Conservation (phyloP, 495 filamentous ascomycete species). For the Tuber calosporum region DNA sequence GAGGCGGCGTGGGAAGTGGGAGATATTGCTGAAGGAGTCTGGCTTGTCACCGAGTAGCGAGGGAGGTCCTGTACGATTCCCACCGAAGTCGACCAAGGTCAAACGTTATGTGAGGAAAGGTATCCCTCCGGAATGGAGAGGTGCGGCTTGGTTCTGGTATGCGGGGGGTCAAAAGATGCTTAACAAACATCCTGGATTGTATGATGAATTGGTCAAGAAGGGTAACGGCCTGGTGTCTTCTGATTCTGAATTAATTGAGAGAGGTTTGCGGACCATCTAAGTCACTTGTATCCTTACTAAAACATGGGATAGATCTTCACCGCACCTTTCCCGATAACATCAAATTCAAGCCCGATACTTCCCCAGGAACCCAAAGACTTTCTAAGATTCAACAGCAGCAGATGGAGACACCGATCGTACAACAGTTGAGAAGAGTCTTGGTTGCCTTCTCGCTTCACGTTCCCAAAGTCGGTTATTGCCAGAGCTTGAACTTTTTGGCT, state of each 20-base stretch:
- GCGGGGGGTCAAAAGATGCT: conserved; percentile 78
- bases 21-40: conserved; percentile 64
- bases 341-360: conserved; percentile 71
- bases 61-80: conserved; percentile 60
- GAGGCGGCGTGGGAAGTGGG: conserved; percentile 73
- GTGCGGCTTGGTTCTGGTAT: conserved; percentile 95
- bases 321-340: conserved; percentile 95
- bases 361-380: conserved; percentile 29
- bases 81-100: conserved; percentile 67
- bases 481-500: conserved; percentile 95
- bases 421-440: conserved; percentile 73
- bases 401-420: conserved; percentile 68
- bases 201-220: conserved; percentile 58
- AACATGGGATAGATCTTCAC: conserved; percentile 59
- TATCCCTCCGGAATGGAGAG: conserved; percentile 87
- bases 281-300: conserved; percentile 12
- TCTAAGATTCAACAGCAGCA: conserved; percentile 41
- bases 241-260: conserved; percentile 86
- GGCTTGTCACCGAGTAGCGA: conserved; percentile 58
- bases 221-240: conserved; percentile 58
- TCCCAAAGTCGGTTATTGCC: conserved; percentile 87
- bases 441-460: conserved; percentile 85
- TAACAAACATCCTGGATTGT: conserved; percentile 64
- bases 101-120: conserved; percentile 90
- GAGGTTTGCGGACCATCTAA: conserved; percentile 42